Evolutionary conservation across 2,329 filamentous ascomycete species (phyloP).

Genomic region (Epicoccum sorghinum): DNA sequence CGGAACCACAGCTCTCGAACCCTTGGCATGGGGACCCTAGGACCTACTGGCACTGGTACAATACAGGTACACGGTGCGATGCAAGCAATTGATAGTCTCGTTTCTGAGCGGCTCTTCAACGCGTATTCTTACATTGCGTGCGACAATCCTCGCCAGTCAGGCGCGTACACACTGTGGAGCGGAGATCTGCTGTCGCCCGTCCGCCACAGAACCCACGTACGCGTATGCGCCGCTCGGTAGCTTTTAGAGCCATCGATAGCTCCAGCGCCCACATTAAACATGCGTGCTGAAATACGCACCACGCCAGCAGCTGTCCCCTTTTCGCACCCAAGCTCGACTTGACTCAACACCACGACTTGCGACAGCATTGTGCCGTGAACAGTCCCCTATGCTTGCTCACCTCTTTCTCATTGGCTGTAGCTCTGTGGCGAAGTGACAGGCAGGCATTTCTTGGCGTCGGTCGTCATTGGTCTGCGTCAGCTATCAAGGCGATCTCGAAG

Average conservation of each 20-base stretch:
- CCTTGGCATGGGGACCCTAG: conserved; percentile 9
- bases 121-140: conserved; percentile 5
- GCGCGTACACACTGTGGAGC: conserved; percentile 6
- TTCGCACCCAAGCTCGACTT: not conserved
- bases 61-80: not conserved
- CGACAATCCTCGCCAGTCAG: conserved; percentile 1
- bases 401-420: conserved; percentile 1
- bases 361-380: not conserved
- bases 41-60: conserved; percentile 1
- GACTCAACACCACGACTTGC: conserved; percentile 1
- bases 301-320: conserved; percentile 10
- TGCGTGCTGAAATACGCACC: not conserved
- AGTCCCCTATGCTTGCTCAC: too few relatives aligned
- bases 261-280: not conserved
- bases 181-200: conserved; percentile 1
- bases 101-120: conserved; percentile 3
- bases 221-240: conserved; percentile 11
- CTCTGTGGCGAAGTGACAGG: conserved; percentile 17
- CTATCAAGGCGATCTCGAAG: conserved; percentile 10
- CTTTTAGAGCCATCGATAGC: conserved; percentile 8
- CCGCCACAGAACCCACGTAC: conserved; percentile 16
- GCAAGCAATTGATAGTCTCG: not conserved
- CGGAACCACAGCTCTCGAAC: conserved; percentile 3
- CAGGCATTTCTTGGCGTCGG: not conserved
- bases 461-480: conserved; percentile 14